Percentiles rank a stretch among this genome's conserved stretches.
Conservation (phyloP, 768 basidiomycete genomes). For the Coprinopsis sp. region DNA sequence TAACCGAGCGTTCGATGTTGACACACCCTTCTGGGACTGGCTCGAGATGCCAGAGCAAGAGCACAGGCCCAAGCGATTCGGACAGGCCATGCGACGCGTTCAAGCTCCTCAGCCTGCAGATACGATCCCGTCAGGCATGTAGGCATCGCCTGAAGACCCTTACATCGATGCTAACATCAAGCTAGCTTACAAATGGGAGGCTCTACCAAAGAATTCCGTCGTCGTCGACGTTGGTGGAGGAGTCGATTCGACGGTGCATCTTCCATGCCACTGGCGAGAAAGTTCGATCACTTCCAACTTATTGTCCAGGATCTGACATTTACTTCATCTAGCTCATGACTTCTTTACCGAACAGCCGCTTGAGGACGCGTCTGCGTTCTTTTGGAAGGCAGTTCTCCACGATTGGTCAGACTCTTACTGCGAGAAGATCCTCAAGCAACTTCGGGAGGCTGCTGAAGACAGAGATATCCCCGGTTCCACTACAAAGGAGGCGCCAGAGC, state of each 20-base stretch:
- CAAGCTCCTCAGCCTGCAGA: conserved; percentile 21
- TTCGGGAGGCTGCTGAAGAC: conserved; percentile 27
- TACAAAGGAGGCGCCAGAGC: not conserved
- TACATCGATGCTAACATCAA: not conserved
- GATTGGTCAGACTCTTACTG: conserved; percentile 33
- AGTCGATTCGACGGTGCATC: conserved; percentile 21
- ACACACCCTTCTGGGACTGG: conserved; percentile 23
- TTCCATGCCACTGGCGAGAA: conserved; percentile 17
- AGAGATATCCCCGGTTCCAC: not conserved
- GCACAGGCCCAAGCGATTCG: conserved; percentile 22
- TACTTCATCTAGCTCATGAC: conserved; percentile 21
- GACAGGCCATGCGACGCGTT: conserved; percentile 26
- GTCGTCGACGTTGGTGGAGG: conserved; percentile 30
- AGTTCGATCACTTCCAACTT: conserved; percentile 16
- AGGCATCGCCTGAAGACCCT: conserved; percentile 25
- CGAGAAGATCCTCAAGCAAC: conserved; percentile 26
- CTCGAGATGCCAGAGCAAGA: conserved; percentile 19
- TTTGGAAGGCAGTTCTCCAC: conserved; percentile 33
- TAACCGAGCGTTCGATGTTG: conserved; percentile 20
- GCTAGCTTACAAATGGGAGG: conserved; percentile 23
- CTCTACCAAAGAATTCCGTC: conserved; percentile 15
- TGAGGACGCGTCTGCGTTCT: conserved; percentile 30
- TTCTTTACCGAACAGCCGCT: conserved; percentile 35
- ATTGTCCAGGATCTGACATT: conserved; percentile 23
- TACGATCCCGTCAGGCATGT: conserved; percentile 14